Conservation (phyloP, 2,329 filamentous ascomycete species). For the Colletotrichum liriopes region DNA sequence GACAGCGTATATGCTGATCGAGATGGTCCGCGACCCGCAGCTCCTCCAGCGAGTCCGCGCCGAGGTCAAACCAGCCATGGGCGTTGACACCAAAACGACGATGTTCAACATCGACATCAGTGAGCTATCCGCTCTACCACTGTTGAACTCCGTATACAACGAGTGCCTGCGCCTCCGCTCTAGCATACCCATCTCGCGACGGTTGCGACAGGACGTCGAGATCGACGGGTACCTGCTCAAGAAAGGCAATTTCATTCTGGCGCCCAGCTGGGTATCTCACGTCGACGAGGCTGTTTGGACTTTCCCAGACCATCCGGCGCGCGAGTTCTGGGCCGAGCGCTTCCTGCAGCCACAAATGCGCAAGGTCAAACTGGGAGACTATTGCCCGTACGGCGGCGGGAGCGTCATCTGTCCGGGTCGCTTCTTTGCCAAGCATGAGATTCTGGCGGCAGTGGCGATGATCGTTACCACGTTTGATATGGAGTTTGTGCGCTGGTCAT, state of each 20-base stretch:
- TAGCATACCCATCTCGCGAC: conserved; percentile 46
- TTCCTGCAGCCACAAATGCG: conserved; percentile 43
- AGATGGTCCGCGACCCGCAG: conserved; percentile 45
- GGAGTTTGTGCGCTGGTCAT: conserved; percentile 42
- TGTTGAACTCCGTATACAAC: conserved; percentile 46
- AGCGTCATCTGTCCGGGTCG: conserved; percentile 48
- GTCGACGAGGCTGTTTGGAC: conserved; percentile 45
- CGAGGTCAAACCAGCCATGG: conserved; percentile 31
- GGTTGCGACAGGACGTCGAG: conserved; percentile 45
- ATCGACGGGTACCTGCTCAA: conserved; percentile 46
- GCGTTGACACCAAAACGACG: not conserved
- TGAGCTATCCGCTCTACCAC: conserved; percentile 42
- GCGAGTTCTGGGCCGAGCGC: conserved; percentile 47
- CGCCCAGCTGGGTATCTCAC: conserved; percentile 46
- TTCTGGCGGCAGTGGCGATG: conserved; percentile 45
- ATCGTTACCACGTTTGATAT: conserved; percentile 45
- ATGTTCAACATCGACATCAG: conserved; percentile 37
- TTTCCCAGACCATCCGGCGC: conserved; percentile 35
- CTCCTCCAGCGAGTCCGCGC: conserved; percentile 42
- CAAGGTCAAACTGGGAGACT: conserved; percentile 43
- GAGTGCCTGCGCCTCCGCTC: conserved; percentile 46
- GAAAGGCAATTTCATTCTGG: conserved; percentile 45
- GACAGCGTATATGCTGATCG: conserved; percentile 47
- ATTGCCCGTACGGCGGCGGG: conserved; percentile 48
- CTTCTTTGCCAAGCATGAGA: conserved; percentile 49